Conservation (phyloP, 352 stramenopile genomes). For the Pythium brachiatum region DNA sequence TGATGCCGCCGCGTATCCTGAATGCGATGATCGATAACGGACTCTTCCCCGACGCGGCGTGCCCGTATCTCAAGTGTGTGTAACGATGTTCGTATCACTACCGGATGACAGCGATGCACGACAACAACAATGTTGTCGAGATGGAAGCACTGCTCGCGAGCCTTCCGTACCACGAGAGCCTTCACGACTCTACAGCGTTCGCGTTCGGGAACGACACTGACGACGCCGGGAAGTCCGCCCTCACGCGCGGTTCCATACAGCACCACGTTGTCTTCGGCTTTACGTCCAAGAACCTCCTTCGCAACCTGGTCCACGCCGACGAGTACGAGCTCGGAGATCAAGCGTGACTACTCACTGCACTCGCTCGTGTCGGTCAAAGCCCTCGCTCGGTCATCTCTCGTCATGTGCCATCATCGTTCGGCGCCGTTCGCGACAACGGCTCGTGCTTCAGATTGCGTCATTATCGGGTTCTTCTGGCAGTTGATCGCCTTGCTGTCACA, state of each 20-base stretch:
- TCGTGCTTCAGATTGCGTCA: not conserved
- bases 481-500: not conserved
- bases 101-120: not conserved
- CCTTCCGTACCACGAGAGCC: not conserved
- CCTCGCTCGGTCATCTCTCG: not conserved
- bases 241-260: not conserved
- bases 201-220: not conserved
- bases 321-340: conserved; percentile 1
- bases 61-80: not conserved
- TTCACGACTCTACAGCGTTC: not conserved
- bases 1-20: not conserved
- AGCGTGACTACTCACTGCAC: conserved; percentile 6
- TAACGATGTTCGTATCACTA: not conserved
- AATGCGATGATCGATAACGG: conserved; percentile 6
- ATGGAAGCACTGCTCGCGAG: not conserved
- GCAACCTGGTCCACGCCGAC: not conserved
- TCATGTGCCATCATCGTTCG: conserved; percentile 2
- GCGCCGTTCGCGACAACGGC: not conserved
- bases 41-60: not conserved
- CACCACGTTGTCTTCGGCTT: not conserved
- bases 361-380: conserved; percentile 9
- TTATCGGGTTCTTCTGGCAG: not conserved
- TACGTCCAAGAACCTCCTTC: not conserved
- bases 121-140: conserved; percentile 8
- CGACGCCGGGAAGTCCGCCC: not conserved